Evolutionary conservation across 2,329 filamentous ascomycete species (phyloP), one percentile per base, ranked within the genome.

Genomic region (Cladosporium colombiae): DNA sequence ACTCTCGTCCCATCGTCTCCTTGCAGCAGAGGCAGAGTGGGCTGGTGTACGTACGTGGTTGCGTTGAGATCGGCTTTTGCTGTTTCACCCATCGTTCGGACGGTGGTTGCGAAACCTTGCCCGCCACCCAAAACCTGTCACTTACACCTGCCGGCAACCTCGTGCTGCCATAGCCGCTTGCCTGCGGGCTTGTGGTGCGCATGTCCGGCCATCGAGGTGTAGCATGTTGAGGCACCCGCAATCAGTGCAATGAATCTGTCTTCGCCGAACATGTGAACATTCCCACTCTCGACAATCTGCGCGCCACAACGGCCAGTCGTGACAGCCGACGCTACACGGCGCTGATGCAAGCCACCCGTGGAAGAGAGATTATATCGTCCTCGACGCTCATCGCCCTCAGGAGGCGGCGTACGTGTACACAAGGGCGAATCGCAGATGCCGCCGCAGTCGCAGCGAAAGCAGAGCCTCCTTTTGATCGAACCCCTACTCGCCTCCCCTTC

Each of bases 391-490:
- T 49, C 37, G 33, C 25, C 8, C 31, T 63, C 50, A 63, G 61
- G 61, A 63, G 61, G 37, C 50, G 61, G 50, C 50, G 49, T 63
- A 63, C 61, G 59, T 61, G 59, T 62, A 63, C 61, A 11, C 50
- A n/a, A 10, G 31, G 33, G 13, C 61, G 29, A 55, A 44, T 44
- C 61, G 31, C 16, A 53, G 60, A 55, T 50, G 40, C 60, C 60
- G 40, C 61, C 61, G 49, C 49, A 63, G 35, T 46, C 49, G 33
- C 61, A 29, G 50, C 61, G 61, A 55, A n/a, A 56, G 37, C 37
- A 62, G 50, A 63, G 60, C 60, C 46, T 53, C 60, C 49, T 37
- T 49, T 40, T 53, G 60, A 55, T 55, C 52, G 52, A 27, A 50
- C 13, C 27, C 18, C 46, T 18, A 10, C n/a, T 27, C 40, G 23